These are phyloP conservation scores for Russula olivacea DNA, from an alignment of 768 basidiomycete species.

Conservation along the genomic window DNA sequence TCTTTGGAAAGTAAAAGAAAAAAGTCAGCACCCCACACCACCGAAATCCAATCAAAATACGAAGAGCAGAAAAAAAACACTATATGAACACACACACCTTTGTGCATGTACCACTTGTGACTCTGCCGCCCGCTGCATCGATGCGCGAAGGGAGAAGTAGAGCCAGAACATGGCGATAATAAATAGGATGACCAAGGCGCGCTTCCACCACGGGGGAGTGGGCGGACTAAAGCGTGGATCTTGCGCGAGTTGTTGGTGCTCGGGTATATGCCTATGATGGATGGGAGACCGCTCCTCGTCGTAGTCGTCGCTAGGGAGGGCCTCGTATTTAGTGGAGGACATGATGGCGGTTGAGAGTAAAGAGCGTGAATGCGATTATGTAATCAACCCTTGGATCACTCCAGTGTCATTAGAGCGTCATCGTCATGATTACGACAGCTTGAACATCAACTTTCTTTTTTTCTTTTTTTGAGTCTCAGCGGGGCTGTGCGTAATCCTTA, in stretches of 20 bases:
- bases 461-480: neutral
- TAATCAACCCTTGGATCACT: neutral
- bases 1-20: slow-evolving; percentile 34
- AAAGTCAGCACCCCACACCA: neutral
- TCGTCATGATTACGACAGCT: too few relatives aligned
- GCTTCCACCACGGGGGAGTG: slow-evolving; percentile 47
- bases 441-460: neutral
- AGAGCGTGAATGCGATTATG: neutral
- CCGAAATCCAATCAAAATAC: neutral
- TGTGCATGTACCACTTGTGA: slow-evolving; percentile 54
- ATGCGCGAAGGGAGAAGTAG: slow-evolving; percentile 30
- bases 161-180: slow-evolving; percentile 40
- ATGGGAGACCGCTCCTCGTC: neutral
- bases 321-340: slow-evolving; percentile 20
- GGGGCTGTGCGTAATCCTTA: neutral
- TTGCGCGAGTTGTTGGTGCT: slow-evolving; percentile 21
- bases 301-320: slow-evolving; percentile 20
- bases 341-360: slow-evolving; percentile 8
- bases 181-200: slow-evolving; percentile 41
- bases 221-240: slow-evolving; percentile 48
- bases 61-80: neutral
- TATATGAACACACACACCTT: slow-evolving; percentile 42
- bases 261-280: slow-evolving; percentile 1
- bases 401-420: neutral
- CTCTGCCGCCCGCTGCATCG: slow-evolving; percentile 21